Evolutionary conservation across 495 filamentous ascomycete genomes (phyloP), one percentile per base, ranked within the genome.

Genomic region (Aspergillus bridgeri): DNA sequence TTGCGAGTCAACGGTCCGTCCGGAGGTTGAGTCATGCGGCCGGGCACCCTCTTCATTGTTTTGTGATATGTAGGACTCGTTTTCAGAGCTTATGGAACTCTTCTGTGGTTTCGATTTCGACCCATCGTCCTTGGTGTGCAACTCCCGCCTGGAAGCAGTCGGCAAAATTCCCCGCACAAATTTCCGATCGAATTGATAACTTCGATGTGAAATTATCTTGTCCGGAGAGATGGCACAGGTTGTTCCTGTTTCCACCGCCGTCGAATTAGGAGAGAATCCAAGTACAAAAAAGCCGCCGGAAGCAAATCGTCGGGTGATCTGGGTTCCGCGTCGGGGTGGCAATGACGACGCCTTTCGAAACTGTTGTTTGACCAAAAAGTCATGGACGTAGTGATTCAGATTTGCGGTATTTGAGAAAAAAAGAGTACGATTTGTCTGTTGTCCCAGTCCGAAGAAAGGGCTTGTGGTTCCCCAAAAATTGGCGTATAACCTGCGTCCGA

Each of bases 401-500:
- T 27, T 48, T 11, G 58, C 43, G 6, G 56, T 42, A 50, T 68
- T 56, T 11, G 59, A 38, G 42, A 66, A 43, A 19, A 59, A 57
- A 38, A 65, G 54, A 11, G 64, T 57, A 55, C 67, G 67, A 60
- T 59, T 70, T 56, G 65, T 44, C 57, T 67, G 67, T 62, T 70
- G 58, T 19, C 64, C 60, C 48, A 81, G 89, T 54, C 66, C 70
- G 22, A 75, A 48, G 45, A 75, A 65, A 54, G 72, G 75, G 61
- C 67, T 65, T 56, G 73, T 67, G 51, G 73, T 67, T 62, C 71
- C 72, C 73, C 79, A 75, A 48, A 82, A 60, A 59, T 72, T 69
- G 69, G 70, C 72, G 65, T 78, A 77, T 58, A 81, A 70, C 70
- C 74, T 77, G 53, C 75, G 71, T 74, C 74, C 75, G 63, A 83